Conservation (phyloP, 164 flowering plant genomes). For the Cinnamomum chago region DNA sequence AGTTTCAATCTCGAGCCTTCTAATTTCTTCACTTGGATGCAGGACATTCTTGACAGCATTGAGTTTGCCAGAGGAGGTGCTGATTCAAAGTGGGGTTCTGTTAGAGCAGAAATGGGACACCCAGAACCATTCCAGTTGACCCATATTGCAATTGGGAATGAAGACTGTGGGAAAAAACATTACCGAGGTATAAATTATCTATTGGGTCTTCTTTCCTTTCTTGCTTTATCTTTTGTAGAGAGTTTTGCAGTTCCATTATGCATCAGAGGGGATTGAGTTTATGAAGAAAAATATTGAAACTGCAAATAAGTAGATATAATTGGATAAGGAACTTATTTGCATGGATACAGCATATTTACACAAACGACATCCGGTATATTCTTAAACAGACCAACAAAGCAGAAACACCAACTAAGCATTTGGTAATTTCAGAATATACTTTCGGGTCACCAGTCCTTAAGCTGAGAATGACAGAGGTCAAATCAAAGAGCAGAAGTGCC, state of each 20-base stretch:
- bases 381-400: too few relatives aligned
- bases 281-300: too few relatives aligned
- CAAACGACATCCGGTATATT: too few relatives aligned
- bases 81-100: conserved; percentile 77
- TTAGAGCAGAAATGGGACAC: conserved; percentile 93
- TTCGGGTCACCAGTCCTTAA: too few relatives aligned
- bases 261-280: too few relatives aligned
- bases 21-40: conserved; percentile 14
- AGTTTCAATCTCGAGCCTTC: not conserved
- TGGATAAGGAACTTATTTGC: too few relatives aligned
- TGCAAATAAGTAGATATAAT: too few relatives aligned
- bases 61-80: conserved; percentile 86
- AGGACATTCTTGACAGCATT: conserved; percentile 85
- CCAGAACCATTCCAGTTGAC: conserved; percentile 81
- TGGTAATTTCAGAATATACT: not conserved
- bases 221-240: too few relatives aligned
- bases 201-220: not conserved
- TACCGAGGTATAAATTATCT: conserved; percentile 51
- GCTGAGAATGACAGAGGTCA: too few relatives aligned
- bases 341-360: too few relatives aligned
- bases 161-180: conserved; percentile 68
- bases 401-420: not conserved
- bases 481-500: too few relatives aligned
- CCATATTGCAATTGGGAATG: conserved; percentile 88
- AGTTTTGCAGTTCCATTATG: too few relatives aligned